These are phyloP conservation scores for Thalassiosira mediterranea DNA, from an alignment of 352 stramenopile species.

Conservation along the genomic window DNA sequence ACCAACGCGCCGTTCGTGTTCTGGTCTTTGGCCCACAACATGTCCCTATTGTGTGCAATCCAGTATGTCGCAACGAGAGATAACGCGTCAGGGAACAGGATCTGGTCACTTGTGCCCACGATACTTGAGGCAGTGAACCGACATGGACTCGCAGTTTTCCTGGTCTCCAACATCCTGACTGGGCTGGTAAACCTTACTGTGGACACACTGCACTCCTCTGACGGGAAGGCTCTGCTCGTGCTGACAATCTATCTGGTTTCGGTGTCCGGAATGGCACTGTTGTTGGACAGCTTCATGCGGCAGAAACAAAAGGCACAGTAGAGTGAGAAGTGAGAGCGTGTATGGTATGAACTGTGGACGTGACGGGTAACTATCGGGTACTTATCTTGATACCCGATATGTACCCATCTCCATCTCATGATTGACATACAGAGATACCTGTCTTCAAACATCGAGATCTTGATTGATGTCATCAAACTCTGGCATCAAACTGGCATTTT, in stretches of 20 bases:
- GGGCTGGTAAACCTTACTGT: conserved; percentile 79
- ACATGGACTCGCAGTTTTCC: conserved; percentile 76
- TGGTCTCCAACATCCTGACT: conserved; percentile 81
- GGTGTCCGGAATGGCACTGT: conserved; percentile 53
- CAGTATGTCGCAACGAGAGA: conserved; percentile 14
- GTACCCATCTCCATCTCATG: too few relatives aligned
- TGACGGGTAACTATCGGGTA: too few relatives aligned
- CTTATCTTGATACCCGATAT: too few relatives aligned
- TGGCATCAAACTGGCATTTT: too few relatives aligned
- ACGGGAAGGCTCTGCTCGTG: conserved; percentile 60
- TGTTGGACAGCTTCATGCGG: conserved; percentile 34
- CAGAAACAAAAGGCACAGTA: conserved; percentile 3
- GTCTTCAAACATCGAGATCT: too few relatives aligned
- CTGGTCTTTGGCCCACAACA: conserved; percentile 74
- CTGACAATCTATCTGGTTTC: conserved; percentile 67
- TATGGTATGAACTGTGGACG: background rate
- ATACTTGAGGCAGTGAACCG: conserved; percentile 70
- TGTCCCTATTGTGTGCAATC: conserved; percentile 51
- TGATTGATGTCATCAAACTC: too few relatives aligned
- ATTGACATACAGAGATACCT: too few relatives aligned
- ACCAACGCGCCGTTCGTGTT: conserved; percentile 79
- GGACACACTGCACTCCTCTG: conserved; percentile 65
- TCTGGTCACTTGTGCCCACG: conserved; percentile 35
- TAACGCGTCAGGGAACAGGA: background rate
- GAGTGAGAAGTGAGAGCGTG: background rate